Base-by-base conservation (phyloP, 2,329 filamentous ascomycete species). In the Botrytis squamosa region DNA sequence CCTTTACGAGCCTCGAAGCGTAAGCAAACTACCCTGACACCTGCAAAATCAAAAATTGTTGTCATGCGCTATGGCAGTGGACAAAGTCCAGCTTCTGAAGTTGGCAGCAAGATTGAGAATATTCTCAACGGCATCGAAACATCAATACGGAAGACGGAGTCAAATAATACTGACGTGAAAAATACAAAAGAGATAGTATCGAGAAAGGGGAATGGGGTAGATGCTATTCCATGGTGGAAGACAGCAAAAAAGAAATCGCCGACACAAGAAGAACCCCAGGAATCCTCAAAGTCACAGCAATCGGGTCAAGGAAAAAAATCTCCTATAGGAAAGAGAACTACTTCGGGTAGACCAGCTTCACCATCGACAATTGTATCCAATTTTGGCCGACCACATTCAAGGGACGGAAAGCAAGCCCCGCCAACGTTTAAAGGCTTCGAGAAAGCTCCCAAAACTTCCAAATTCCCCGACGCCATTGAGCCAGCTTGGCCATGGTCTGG, bases 401-500 rank as follows among this genome's bases (percentile, higher is more conserved):
- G 70, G 42, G 60, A 49, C 7, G 84, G 82, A 63, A 83, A 83
- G 52, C 76, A 78, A 29, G 83, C 82, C 57, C 63, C 64, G 5
- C 46, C 72, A 18, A 38, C 59, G 10, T 80, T 80, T 57, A 70
- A 73, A 52, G 76, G 78, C 10, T 79, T 80, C 65, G 77, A 77
- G 25, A 75, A 66, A 36, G 72, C 74, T 52, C 42, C 75, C 25
- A 81, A 78, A 57, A 73, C 78, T 70, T 74, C 89, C 7, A 93
- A 89, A 78, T 85, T 91, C n/a, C 89, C 90, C 0, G 92, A 92
- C 3, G 86, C 90, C 14, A 84, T 85, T 75, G 86, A 92, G 71
- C 88, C 93, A 5, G 85, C 89, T n/a, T 96, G 93, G 91, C 93
- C 93, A 55, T 87, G 88, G 67, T 85, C 86, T 75, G 91, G 85